Conservation (phyloP, 2,329 filamentous ascomycete species). For the Verruconis gallopava region DNA sequence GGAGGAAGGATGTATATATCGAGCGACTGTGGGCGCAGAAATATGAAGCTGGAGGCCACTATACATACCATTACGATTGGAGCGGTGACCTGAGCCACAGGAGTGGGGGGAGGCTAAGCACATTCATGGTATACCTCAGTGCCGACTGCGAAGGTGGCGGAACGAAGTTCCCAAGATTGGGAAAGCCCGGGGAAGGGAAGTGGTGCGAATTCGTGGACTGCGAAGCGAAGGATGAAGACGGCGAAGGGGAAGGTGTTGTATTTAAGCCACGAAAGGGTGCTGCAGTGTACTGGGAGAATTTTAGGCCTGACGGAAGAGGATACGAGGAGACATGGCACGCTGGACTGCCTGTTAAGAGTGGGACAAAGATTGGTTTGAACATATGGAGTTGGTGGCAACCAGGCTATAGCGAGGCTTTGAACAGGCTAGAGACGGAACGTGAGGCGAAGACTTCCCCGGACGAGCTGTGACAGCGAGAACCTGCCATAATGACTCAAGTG, state of each 20-base stretch:
- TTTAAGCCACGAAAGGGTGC: constrained; percentile 46
- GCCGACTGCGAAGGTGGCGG: constrained; percentile 41
- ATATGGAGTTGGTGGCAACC: constrained; percentile 51
- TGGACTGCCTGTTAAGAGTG: constrained; percentile 42
- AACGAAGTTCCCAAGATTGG: constrained; percentile 45
- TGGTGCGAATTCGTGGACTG: constrained; percentile 50
- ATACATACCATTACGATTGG: constrained; percentile 49
- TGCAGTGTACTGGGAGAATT: constrained; percentile 51
- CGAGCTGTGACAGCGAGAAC: too few relatives aligned
- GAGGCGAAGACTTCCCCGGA: too few relatives aligned
- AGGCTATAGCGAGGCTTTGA: constrained; percentile 9
- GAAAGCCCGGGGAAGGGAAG: constrained; percentile 26
- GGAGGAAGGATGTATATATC: constrained; percentile 43
- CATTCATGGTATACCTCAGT: constrained; percentile 49
- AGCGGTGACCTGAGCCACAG: constrained; percentile 25
- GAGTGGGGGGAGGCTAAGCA: constrained; percentile 35
- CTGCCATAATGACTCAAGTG: too few relatives aligned
- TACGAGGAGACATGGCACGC: constrained; percentile 49
- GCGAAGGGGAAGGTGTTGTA: constrained; percentile 33
- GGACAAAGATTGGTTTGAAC: constrained; percentile 48
- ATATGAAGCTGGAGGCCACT: constrained; percentile 46
- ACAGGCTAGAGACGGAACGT: not conserved
- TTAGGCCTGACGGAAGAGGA: constrained; percentile 40
- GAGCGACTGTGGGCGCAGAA: constrained; percentile 49
- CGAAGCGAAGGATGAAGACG: constrained; percentile 10